Base-by-base conservation (phyloP, 164 flowering plant species). In the Warburgia ugandensis region DNA sequence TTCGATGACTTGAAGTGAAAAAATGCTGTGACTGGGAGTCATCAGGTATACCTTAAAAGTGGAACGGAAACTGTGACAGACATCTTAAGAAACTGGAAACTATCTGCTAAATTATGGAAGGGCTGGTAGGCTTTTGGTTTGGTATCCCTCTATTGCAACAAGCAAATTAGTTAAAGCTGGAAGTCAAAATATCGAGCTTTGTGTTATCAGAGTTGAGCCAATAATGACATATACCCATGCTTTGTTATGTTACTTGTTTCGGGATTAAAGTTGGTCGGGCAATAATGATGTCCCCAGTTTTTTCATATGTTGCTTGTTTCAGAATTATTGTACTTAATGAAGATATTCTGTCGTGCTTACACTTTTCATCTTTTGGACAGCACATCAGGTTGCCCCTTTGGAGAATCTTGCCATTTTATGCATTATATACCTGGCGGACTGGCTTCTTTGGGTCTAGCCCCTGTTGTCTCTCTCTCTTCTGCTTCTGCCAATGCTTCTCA, bases 341-440 rank as follows among this genome's bases (percentile, higher is more conserved):
- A 37, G 4, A 10, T 14, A 37, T 37, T 14, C 17, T 8, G 41
- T 37, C 17, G 41, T 37, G 9, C 17, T 37, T 37, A 37, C 41
- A 14, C 41, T 37, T 42, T 42, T 7, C 4, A 4, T 26, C 7
- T 45, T 25, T 33, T 45, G 10, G 44, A 45, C 67, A 69, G 73
- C 26, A 62, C 73, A 5, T 61, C 73, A n/a, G 73, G 70, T 26
- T 69, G 70, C 45, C 67, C 57, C 40, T 69, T 54, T 55, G 73
- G 73, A 13, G 73, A 61, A 30, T 52, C 64, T 31, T 69, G 73
- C 49, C 73, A 69, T 54, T 69, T 69, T 59, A 35, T 61, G 61
- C 73, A 69, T 33, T 58, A 69, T 57, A 64, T 65, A n/a, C 69
- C 60, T 4, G 67, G 73, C 10, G 70, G 70, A 14, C 41, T 58